These are phyloP conservation scores for Geosiphon pyriformis DNA, from an alignment of 192 early-diverging fungal genomes.

Conservation along the genomic window DNA sequence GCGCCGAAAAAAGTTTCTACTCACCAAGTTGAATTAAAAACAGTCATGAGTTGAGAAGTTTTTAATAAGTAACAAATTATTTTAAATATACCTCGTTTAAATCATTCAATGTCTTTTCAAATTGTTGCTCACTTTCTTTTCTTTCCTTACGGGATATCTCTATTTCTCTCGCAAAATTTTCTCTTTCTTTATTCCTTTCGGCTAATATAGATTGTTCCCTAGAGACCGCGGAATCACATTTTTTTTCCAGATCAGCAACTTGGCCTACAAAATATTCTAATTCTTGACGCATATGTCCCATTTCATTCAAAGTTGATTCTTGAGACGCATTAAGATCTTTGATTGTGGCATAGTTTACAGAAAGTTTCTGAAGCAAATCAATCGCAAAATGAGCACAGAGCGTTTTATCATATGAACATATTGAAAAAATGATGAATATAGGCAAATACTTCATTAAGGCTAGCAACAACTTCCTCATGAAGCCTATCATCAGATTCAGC, in stretches of 20 bases:
- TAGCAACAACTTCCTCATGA: slow-evolving; percentile 36
- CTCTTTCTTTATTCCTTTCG: slow-evolving; percentile 9
- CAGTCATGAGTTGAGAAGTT: not conserved
- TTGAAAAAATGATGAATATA: too few relatives aligned
- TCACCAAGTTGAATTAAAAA: not conserved
- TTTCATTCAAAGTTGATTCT: not conserved
- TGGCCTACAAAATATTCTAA: slow-evolving; percentile 11
- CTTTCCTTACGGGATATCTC: slow-evolving; percentile 18
- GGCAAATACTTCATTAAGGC: too few relatives aligned
- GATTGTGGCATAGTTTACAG: not conserved
- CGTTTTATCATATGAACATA: too few relatives aligned
- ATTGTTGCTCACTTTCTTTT: slow-evolving; percentile 27
- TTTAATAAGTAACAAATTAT: not conserved
- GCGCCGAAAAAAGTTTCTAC: slow-evolving; percentile 29
- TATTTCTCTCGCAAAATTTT: slow-evolving; percentile 23
- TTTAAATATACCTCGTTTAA: slow-evolving; percentile 31
- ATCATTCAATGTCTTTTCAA: slow-evolving; percentile 24
- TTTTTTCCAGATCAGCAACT: slow-evolving; percentile 6
- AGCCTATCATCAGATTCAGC: slow-evolving; percentile 23
- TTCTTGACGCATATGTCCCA: slow-evolving; percentile 2
- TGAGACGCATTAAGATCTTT: not conserved
- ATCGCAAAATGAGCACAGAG: too few relatives aligned
- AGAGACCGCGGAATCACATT: not conserved
- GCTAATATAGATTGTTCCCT: slow-evolving; percentile 1
- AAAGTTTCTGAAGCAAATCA: slow-evolving; percentile 4